A percentile compares a stretch with the other conserved stretches of the same genome.
These are phyloP conservation scores for Sporothrix phasma DNA, from an alignment of 2,329 filamentous ascomycete species.

Conservation along the genomic window DNA sequence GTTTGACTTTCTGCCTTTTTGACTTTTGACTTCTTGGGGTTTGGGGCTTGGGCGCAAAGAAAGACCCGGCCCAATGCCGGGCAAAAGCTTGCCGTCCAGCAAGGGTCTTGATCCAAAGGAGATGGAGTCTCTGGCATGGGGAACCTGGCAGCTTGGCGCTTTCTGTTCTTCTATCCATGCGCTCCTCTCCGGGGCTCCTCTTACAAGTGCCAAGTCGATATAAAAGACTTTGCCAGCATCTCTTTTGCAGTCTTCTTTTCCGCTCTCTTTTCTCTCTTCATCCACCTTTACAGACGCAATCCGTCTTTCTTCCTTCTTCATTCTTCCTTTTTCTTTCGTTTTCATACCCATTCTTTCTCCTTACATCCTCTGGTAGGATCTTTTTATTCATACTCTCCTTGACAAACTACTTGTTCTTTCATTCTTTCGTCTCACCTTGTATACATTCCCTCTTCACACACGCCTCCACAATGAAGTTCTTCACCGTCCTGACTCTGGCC, in stretches of 20 bases:
- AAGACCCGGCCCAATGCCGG: background rate
- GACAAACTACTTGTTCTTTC: background rate
- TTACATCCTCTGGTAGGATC: constrained; percentile 5
- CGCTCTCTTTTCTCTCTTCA: background rate
- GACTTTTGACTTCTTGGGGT: background rate
- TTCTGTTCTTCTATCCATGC: background rate
- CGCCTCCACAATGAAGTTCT: constrained; percentile 15
- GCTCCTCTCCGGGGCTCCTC: background rate
- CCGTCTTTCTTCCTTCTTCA: background rate
- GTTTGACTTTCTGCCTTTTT: background rate
- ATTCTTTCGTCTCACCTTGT: background rate
- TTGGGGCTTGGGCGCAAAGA: background rate
- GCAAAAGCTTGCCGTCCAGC: constrained; percentile 2
- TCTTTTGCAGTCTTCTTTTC: background rate
- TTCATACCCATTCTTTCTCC: background rate
- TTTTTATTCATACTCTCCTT: constrained; percentile 8
- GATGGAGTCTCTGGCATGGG: background rate
- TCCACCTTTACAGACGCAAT: background rate
- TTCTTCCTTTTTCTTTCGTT: background rate
- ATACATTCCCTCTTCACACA: background rate
- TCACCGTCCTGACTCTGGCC: constrained; percentile 11
- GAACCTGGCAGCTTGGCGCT: background rate
- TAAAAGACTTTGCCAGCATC: background rate
- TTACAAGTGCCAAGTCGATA: background rate
- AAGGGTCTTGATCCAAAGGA: background rate